phyloP scores from a whole-genome alignment of 768 basidiomycete species.

The Mrakia blollopis region DNA sequence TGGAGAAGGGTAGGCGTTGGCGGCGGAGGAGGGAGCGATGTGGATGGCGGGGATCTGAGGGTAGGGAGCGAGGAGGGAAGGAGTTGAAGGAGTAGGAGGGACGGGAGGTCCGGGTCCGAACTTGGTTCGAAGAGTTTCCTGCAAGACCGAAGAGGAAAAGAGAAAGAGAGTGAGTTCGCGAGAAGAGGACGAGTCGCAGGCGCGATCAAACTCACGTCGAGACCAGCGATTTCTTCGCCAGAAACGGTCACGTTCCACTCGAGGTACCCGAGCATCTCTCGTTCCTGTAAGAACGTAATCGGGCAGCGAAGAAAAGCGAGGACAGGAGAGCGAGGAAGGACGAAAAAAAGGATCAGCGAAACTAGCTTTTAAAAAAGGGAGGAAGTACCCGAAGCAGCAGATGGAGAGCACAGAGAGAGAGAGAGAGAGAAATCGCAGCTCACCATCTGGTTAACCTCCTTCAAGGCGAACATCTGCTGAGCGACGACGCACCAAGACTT shows the following conservation, averaged over 20 bases:
- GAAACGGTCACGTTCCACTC: slow-evolving; percentile 59
- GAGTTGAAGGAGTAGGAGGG: background rate
- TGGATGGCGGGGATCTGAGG: background rate
- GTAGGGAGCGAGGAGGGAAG: background rate
- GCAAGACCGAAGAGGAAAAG: background rate
- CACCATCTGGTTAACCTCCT: slow-evolving; percentile 53
- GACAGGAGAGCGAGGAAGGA: background rate
- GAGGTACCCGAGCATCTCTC: slow-evolving; percentile 86
- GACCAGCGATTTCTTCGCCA: slow-evolving; percentile 2
- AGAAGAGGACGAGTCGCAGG: background rate
- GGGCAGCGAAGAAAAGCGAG: background rate
- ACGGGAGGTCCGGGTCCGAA: background rate
- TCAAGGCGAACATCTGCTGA: slow-evolving; percentile 48
- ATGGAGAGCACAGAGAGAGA: slow-evolving; percentile 40
- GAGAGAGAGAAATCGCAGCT: slow-evolving; percentile 56
- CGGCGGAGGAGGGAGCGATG: slow-evolving; percentile 8
- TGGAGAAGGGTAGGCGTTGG: slow-evolving; percentile 8
- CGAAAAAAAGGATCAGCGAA: background rate
- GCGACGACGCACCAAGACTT: slow-evolving; percentile 88
- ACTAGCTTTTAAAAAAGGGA: background rate
- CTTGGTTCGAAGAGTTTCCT: slow-evolving; percentile 9
- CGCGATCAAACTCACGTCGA: slow-evolving; percentile 7
- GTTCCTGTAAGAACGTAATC: slow-evolving; percentile 51
- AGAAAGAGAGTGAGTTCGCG: background rate
- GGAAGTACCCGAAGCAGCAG: slow-evolving; percentile 65